These are phyloP conservation scores for Epithemia pelagica DNA, from an alignment of 108 stramenopile species.

Conservation along the genomic window DNA sequence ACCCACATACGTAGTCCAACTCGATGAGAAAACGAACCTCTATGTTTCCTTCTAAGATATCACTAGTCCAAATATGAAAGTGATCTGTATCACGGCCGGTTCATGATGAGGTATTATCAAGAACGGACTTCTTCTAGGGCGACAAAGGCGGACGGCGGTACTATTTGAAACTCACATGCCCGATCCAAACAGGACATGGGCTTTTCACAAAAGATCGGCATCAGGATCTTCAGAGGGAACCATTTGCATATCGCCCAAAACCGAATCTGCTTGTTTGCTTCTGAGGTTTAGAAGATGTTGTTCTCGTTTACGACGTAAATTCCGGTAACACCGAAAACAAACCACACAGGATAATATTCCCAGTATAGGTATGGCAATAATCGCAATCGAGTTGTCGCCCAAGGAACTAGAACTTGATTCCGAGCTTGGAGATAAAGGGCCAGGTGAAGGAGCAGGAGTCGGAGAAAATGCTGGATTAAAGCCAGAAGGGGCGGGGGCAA, in stretches of 20 bases:
- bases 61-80: too few species aligned
- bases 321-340: neutral
- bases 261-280: conserved; percentile 1
- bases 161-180: too few species aligned
- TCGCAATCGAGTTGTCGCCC: neutral
- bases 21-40: too few species aligned
- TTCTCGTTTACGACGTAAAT: conserved; percentile 2
- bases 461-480: too few species aligned
- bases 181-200: too few species aligned
- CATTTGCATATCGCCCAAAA: conserved; percentile 11
- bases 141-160: too few species aligned
- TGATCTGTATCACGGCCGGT: too few species aligned
- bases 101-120: too few species aligned
- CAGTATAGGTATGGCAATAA: neutral
- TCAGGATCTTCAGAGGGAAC: conserved; percentile 10
- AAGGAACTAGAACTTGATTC: neutral
- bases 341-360: neutral
- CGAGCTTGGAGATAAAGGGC: neutral
- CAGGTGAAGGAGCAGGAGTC: neutral
- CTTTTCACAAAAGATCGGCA: conserved; percentile 1
- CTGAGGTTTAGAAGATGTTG: conserved; percentile 1
- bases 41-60: too few species aligned
- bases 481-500: too few species aligned
- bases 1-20: too few species aligned
- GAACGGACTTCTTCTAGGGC: too few species aligned